Conservation (phyloP, 2,329 filamentous ascomycete genomes). For the Coniochaeta ligniaria region DNA sequence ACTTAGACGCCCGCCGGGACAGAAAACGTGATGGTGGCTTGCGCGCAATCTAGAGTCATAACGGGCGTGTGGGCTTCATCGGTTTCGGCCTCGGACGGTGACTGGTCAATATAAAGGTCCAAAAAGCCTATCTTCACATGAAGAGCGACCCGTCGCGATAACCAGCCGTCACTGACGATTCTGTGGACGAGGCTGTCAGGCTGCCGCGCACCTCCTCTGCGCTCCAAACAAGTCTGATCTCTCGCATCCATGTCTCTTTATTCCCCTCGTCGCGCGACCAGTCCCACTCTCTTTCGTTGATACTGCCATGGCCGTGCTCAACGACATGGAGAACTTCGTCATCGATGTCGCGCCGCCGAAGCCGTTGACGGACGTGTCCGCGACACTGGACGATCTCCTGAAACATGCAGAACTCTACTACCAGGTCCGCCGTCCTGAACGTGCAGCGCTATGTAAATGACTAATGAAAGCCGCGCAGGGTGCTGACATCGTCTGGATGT, state of each 20-base stretch:
- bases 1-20: neutral
- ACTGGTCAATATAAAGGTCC: neutral
- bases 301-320: neutral
- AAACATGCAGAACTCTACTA: conserved; percentile 8
- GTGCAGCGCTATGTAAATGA: neutral
- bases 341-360: neutral
- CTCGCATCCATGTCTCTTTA: neutral
- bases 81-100: neutral
- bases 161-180: neutral
- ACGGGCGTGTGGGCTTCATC: neutral
- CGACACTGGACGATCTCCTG: conserved; percentile 3
- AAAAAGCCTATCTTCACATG: neutral
- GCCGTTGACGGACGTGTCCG: neutral
- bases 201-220: neutral
- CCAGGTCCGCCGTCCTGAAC: conserved; percentile 1
- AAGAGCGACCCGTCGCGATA: neutral
- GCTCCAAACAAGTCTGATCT: neutral
- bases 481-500: conserved; percentile 9
- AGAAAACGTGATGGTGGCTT: neutral
- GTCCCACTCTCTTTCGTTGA: neutral
- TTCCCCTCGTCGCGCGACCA: neutral
- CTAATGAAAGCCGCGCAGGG: conserved; percentile 1
- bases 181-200: neutral
- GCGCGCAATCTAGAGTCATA: neutral
- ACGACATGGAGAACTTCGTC: neutral